These are phyloP conservation scores for Geotrichum siamense DNA, from an alignment of 1,139 yeast genomes.

Conservation along the genomic window DNA sequence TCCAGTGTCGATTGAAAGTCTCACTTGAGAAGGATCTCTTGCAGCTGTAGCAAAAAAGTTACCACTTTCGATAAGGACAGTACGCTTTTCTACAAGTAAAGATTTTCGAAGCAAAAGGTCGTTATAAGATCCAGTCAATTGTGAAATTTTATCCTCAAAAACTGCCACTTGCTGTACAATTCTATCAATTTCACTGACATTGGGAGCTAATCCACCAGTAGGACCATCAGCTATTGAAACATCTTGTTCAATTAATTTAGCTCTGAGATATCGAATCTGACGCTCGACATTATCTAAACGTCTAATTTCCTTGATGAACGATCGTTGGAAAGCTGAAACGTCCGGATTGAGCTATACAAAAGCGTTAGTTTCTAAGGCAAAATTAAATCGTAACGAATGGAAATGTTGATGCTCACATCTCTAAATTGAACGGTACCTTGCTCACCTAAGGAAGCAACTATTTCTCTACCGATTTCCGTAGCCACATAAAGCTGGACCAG, in stretches of 20 bases:
- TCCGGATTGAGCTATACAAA: conserved; percentile 51
- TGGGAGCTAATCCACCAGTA: conserved; percentile 37
- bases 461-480: conserved; percentile 82
- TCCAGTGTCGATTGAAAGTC: conserved; percentile 27
- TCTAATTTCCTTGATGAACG: conserved; percentile 77
- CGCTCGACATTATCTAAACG: conserved; percentile 57
- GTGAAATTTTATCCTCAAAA: conserved; percentile 51
- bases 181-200: conserved; percentile 69
- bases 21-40: conserved; percentile 25
- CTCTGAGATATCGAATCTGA: conserved; percentile 39
- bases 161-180: conserved; percentile 57
- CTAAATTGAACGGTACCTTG: conserved; percentile 80
- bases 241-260: conserved; percentile 27
- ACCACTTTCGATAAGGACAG: conserved; percentile 63
- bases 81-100: conserved; percentile 55
- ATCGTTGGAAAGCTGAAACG: conserved; percentile 76
- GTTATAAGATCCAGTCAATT: conserved; percentile 50
- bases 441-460: conserved; percentile 74
- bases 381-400: background rate
- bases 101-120: conserved; percentile 49
- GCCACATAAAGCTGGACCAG: conserved; percentile 87
- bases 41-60: conserved; percentile 47
- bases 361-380: background rate
- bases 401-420: conserved; percentile 37
- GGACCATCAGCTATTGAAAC: conserved; percentile 26